phyloP scores from a whole-genome alignment of 2,329 filamentous ascomycete genomes.

The Fusarium staphyleae region DNA sequence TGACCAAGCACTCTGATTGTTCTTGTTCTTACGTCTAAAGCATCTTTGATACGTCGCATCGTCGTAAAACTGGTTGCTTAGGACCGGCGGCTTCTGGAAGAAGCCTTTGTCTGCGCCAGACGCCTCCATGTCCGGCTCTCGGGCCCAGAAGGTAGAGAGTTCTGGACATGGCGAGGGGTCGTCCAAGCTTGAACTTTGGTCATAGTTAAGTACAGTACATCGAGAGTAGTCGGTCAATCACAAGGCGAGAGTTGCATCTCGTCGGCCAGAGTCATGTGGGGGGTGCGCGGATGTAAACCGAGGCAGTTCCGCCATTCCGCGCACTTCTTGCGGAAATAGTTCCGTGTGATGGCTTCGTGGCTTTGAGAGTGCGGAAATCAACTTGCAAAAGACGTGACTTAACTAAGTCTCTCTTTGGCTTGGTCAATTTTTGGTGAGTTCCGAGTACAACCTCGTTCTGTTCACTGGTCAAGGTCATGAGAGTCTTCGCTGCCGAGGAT shows the following conservation, averaged over 20 bases:
- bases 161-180: background rate
- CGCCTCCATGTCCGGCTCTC: conserved; percentile 48
- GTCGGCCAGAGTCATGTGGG: conserved; percentile 26
- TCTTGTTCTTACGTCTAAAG: conserved; percentile 54
- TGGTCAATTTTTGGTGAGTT: too few relatives aligned
- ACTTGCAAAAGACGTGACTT: background rate
- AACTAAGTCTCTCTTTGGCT: too few relatives aligned
- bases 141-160: background rate
- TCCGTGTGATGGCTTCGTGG: conserved; percentile 20
- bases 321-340: conserved; percentile 33
- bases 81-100: conserved; percentile 60
- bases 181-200: background rate
- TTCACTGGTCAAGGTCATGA: too few relatives aligned
- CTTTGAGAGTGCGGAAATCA: background rate
- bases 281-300: conserved; percentile 16
- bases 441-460: too few relatives aligned
- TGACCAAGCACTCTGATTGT: background rate
- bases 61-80: conserved; percentile 64
- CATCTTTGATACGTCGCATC: conserved; percentile 60
- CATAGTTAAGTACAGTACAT: conserved; percentile 7
- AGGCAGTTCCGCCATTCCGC: conserved; percentile 18
- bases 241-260: conserved; percentile 24
- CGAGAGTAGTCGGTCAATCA: conserved; percentile 20
- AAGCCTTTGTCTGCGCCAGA: conserved; percentile 59
- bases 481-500: too few relatives aligned